Conservation (phyloP, 306 rosid genomes). For the Ochetophila trinervis region DNA sequence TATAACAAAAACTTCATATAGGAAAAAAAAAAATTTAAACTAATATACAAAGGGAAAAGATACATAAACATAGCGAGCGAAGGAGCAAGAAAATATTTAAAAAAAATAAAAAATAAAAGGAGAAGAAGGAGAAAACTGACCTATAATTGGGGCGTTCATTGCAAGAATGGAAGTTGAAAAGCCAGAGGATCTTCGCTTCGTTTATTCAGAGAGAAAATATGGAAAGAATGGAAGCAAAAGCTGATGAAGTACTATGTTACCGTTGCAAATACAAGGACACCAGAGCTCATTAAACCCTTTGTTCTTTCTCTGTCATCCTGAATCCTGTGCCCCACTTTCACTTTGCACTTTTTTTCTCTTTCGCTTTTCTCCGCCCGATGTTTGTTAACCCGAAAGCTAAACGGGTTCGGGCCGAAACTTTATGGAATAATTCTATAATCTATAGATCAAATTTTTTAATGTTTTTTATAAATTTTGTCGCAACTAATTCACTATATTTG, state of each 20-base stretch:
- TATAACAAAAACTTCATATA: background rate
- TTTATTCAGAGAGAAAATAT: background rate
- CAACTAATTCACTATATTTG: too few relatives aligned
- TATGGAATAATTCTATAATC: too few relatives aligned
- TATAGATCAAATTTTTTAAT: too few relatives aligned
- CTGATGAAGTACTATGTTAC: background rate
- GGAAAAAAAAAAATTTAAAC: background rate
- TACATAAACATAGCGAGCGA: background rate
- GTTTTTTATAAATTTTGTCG: too few relatives aligned
- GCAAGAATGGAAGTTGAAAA: background rate
- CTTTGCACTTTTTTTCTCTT: too few relatives aligned
- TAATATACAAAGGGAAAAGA: background rate
- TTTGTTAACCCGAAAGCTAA: too few relatives aligned
- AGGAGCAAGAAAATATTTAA: background rate
- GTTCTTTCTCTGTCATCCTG: background rate
- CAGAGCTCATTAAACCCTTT: too few relatives aligned
- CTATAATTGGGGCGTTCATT: constrained; percentile 70
- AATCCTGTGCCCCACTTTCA: too few relatives aligned
- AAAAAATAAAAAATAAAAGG: background rate
- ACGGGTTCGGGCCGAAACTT: too few relatives aligned
- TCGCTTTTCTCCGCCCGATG: too few relatives aligned
- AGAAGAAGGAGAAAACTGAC: constrained; percentile 26
- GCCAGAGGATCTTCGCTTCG: background rate
- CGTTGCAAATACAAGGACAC: too few relatives aligned
- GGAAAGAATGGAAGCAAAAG: background rate